phyloP scores from a whole-genome alignment of 2,329 filamentous ascomycete species.

The Aspergillus felis region DNA sequence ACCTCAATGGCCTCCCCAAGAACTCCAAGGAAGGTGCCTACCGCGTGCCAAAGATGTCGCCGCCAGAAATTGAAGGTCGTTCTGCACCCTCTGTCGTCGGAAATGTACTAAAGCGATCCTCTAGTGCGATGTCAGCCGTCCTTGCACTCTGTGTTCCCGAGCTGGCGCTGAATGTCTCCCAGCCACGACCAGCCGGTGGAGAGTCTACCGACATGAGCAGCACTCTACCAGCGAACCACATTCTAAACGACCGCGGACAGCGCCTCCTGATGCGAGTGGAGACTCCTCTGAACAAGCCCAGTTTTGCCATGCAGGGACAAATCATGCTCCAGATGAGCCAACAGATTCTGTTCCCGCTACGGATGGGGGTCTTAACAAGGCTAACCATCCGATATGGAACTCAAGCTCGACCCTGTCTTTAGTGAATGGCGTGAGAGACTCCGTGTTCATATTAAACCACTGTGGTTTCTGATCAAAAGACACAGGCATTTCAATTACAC shows the following conservation, averaged over 20 bases:
- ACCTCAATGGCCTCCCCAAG: neutral
- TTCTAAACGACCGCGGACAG: neutral
- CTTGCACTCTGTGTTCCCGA: conserved; percentile 29
- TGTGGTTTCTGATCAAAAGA: neutral
- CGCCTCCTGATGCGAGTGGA: neutral
- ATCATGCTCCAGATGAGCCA: neutral
- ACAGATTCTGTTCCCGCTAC: neutral
- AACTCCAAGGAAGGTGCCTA: conserved; percentile 8
- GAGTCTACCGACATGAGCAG: neutral
- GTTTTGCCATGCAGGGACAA: neutral
- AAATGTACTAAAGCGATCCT: neutral
- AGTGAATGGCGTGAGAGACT: conserved; percentile 12
- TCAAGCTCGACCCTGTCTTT: conserved; percentile 21
- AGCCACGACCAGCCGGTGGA: neutral
- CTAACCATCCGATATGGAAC: conserved; percentile 6
- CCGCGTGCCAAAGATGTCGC: conserved; percentile 24
- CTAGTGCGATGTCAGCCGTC: conserved; percentile 28
- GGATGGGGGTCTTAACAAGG: neutral
- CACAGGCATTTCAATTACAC: conserved; percentile 15
- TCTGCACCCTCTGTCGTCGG: neutral
- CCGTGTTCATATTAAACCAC: neutral
- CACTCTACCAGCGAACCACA: neutral
- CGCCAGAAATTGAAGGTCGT: conserved; percentile 26
- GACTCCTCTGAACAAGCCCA: neutral
- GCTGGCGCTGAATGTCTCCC: conserved; percentile 19